Evolutionary conservation across 2,329 filamentous ascomycete genomes (phyloP), one percentile per base, ranked within the genome.

Genomic region (Neonectria hederae): DNA sequence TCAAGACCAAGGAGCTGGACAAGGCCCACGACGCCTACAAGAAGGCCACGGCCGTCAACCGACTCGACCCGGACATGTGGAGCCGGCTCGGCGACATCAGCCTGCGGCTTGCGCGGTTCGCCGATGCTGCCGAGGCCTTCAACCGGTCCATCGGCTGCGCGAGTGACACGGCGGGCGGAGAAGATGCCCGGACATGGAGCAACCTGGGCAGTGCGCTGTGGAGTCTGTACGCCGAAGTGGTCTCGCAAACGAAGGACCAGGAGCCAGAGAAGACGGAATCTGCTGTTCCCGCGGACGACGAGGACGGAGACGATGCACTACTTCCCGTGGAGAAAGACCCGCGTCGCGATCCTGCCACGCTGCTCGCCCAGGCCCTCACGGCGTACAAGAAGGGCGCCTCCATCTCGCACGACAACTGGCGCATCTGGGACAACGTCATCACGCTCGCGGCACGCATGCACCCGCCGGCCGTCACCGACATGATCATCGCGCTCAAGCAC

Each of bases 401-500:
- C 5, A 87, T 97, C 24, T 93, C 97, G 54, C 87, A 93, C 77
- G 90, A 94, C 72, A 95, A 95, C 80, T 92, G 91, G 86, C 90
- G 93, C 71, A 97, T 99, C 77, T 98, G 95, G 95, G 93, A 97
- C 76, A 99, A 99, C 73, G 91, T 98, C 17, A 87, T 99, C 62
- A 96, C 94, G 0, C 90, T 98, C 22, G 91, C 92, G 0, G 88
- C 92, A 0, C 92, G 93, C 2, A 86, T 96, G 28, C 85, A 84
- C 1, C 94, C 95, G 0, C 90, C 92, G 0, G 88, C 91, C 0
- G 89, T 93, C 74, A 78, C 83, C 0, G 93, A 97, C 66, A 87
- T 97, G 54, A 82, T 97, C 32, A 84, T 90, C 5, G 93, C 93
- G 0, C 86, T 96, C 63, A 87, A 86, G 43, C 88, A 90, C 65